Conservation (phyloP, 345 rosid species). For the Eucalyptus brandiana region DNA sequence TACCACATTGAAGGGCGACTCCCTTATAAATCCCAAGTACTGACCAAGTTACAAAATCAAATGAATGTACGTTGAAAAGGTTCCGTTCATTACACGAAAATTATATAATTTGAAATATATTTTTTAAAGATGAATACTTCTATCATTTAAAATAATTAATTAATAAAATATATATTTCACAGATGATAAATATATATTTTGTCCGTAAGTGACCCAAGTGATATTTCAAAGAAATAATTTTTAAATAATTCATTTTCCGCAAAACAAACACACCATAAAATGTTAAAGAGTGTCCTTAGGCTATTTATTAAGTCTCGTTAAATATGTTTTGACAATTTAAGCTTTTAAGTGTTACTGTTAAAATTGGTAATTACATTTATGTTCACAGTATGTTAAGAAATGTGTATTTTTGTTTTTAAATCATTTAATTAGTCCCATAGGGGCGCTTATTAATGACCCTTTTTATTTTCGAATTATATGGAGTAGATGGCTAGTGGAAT, state of each 20-base stretch:
- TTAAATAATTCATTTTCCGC: rapidly evolving
- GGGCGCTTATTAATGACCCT: too few relatives aligned
- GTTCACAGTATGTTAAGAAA: background rate
- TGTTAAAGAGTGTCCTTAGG: background rate
- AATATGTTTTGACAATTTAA: background rate
- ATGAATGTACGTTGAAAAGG: background rate
- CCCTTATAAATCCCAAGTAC: background rate
- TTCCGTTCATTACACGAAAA: too few relatives aligned
- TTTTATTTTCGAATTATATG: background rate
- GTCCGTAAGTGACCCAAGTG: background rate
- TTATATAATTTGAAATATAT: too few relatives aligned
- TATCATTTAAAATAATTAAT: too few relatives aligned
- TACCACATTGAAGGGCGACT: background rate
- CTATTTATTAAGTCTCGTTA: background rate
- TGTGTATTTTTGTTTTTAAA: background rate
- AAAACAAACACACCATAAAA: too few relatives aligned
- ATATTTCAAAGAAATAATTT: too few relatives aligned
- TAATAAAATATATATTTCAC: background rate
- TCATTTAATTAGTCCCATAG: background rate
- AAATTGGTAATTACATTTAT: too few relatives aligned
- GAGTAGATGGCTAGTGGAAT: background rate
- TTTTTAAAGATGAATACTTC: too few relatives aligned
- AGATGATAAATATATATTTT: too few relatives aligned
- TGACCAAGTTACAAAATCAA: background rate
- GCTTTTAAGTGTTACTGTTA: too few relatives aligned